Evolutionary conservation across 176 grass and related monocot genomes (phyloP).

Genomic region (Melocanna baccifera): DNA sequence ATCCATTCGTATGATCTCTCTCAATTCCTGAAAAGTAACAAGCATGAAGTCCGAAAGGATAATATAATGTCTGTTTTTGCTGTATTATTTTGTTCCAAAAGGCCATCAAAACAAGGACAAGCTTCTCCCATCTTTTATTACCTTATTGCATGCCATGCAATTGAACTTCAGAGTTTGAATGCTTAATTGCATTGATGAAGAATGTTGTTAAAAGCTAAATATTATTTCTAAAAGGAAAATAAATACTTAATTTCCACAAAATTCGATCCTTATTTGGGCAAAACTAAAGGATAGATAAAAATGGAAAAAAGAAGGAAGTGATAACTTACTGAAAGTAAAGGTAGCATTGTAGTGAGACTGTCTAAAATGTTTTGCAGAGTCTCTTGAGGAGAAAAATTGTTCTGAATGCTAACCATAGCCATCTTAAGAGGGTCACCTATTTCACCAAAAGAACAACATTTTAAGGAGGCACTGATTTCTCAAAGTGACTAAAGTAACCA

Average conservation of each 20-base stretch:
- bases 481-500: background rate
- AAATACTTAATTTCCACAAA: slow-evolving; percentile 16
- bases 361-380: slow-evolving; percentile 69
- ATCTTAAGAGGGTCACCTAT: slow-evolving; percentile 89
- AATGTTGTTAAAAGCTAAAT: background rate
- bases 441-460: background rate
- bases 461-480: slow-evolving; percentile 1
- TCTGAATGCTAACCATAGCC: slow-evolving; percentile 66
- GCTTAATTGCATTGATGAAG: background rate
- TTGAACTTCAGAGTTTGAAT: background rate
- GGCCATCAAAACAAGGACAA: background rate
- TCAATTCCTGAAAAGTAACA: slow-evolving; percentile 39
- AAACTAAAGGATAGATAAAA: background rate
- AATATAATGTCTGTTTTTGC: background rate
- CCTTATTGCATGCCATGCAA: background rate
- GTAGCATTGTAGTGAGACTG: slow-evolving; percentile 76
- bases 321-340: slow-evolving; percentile 76
- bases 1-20: slow-evolving; percentile 47
- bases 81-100: background rate
- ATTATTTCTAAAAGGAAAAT: background rate
- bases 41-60: background rate
- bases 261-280: slow-evolving; percentile 22
- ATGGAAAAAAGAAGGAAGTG: background rate
- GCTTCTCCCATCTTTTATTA: background rate
- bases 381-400: slow-evolving; percentile 60